Evolutionary conservation across 2,329 filamentous ascomycete genomes (phyloP), one percentile per base, ranked within the genome.

Genomic region (Dactylellina sp.): DNA sequence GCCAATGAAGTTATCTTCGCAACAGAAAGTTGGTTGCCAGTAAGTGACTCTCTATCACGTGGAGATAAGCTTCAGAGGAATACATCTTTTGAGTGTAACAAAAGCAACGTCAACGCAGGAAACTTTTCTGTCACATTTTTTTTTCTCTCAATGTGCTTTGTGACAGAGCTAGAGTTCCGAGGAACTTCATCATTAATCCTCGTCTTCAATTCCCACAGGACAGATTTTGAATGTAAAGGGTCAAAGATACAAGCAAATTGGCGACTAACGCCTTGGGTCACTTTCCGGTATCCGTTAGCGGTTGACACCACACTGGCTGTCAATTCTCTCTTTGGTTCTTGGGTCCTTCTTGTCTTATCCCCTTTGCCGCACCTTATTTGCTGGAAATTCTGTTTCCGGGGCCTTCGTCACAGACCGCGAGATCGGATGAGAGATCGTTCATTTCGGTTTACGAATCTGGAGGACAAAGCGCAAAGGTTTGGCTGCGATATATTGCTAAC

Each of bases 351-450:
- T 57, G 42, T 46, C n/a, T 42, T 40, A 20, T 25, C 22, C 20
- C 37, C 46, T 70, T 70, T 70, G 68, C 68, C 59, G 60, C 55
- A 61, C 61, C 46, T 65, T 61, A 60, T 61, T 65, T 60, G 47
- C 55, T 62, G 40, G 61, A 52, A 56, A 39, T 37, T 55, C 56
- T 40, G 42, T 32, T 62, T 56, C 46, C 50, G 50, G 50, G 18
- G 12, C 16, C 32, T 25, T 55, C 40, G 20, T 39, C 49, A 39
- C 46, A 52, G 7, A 37, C 49, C 16, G 32, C 57, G 42, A 56
- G 28, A 74, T 65, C 70, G 55, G 70, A 70, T 49, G 64, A 70
- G 63, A 64, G 70, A 74, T 74, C 61, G 55, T 61, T 74, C 70
- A 65, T 74, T 66, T 74, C 55, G 55, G 70, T 47, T 60, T 59